Evolutionary conservation across 2,329 filamentous ascomycete genomes (phyloP).

Genomic region (Penicillium sp.): DNA sequence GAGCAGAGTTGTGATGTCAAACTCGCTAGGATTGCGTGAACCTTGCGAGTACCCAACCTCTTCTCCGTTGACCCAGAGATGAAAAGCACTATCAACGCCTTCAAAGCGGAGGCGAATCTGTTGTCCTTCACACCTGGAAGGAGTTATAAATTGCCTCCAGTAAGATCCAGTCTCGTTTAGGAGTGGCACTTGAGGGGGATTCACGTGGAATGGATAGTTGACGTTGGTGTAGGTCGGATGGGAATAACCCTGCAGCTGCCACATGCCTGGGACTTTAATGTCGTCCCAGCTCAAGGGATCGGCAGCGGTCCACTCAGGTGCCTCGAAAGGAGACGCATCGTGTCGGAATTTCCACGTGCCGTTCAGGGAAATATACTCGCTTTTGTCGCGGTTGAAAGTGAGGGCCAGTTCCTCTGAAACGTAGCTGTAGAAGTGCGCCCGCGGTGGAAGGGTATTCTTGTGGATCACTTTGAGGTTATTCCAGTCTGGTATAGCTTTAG

Average conservation of each 20-base stretch:
- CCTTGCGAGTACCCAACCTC: conserved; percentile 69
- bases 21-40: conserved; percentile 67
- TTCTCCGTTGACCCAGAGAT: conserved; percentile 66
- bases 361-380: conserved; percentile 17
- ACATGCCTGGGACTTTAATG: conserved; percentile 65
- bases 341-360: conserved; percentile 23
- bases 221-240: conserved; percentile 69
- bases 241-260: conserved; percentile 69
- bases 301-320: conserved; percentile 14
- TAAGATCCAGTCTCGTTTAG: conserved; percentile 68
- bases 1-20: conserved; percentile 59
- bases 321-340: conserved; percentile 15
- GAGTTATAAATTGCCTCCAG: conserved; percentile 56
- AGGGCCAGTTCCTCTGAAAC: conserved; percentile 52
- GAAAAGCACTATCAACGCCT: conserved; percentile 70
- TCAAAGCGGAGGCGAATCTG: conserved; percentile 68
- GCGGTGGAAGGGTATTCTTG: conserved; percentile 58
- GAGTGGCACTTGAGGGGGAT: conserved; percentile 61
- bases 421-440: conserved; percentile 59
- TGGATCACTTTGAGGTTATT: conserved; percentile 62
- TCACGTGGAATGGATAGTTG: conserved; percentile 64
- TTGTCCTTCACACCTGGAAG: conserved; percentile 48
- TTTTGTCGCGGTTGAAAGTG: conserved; percentile 23
- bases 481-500: conserved; percentile 53
- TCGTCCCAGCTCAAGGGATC: conserved; percentile 11